Percentiles rank a stretch among this genome's conserved stretches.
These are phyloP conservation scores for Gossypium schwendimanii DNA, from an alignment of 441 rosid genomes.

Conservation along the genomic window DNA sequence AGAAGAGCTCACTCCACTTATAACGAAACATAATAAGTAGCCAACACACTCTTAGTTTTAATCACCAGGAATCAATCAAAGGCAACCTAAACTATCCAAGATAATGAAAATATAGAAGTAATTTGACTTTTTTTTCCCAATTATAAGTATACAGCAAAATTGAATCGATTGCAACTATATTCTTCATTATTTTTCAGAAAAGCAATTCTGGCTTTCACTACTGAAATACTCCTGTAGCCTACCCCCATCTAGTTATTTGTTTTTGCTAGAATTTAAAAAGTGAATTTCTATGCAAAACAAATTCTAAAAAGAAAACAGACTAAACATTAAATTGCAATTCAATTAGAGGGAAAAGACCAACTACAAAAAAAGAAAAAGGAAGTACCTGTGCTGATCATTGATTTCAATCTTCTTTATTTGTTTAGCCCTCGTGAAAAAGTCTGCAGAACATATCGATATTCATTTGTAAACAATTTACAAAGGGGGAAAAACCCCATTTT, in stretches of 20 bases:
- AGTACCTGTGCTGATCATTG: constrained; percentile 78
- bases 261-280: not conserved
- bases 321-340: not conserved
- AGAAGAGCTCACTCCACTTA: not conserved
- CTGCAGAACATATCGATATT: constrained; percentile 27
- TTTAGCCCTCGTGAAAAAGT: constrained; percentile 75
- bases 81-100: not conserved
- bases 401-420: constrained; percentile 60
- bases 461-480: not conserved
- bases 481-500: not conserved
- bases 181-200: not conserved
- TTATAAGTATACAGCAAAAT: not conserved
- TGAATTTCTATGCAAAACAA: not conserved
- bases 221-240: not conserved
- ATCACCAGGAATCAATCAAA: not conserved
- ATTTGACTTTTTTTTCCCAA: not conserved
- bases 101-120: not conserved
- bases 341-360: not conserved
- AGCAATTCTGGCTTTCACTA: not conserved
- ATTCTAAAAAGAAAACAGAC: not conserved
- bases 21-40: not conserved
- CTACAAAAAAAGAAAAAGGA: not conserved
- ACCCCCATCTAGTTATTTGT: not conserved
- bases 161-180: no score
- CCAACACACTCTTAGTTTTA: not conserved